Evolutionary conservation across 768 basidiomycete species (phyloP).

Genomic region (Lyophyllum semitale): DNA sequence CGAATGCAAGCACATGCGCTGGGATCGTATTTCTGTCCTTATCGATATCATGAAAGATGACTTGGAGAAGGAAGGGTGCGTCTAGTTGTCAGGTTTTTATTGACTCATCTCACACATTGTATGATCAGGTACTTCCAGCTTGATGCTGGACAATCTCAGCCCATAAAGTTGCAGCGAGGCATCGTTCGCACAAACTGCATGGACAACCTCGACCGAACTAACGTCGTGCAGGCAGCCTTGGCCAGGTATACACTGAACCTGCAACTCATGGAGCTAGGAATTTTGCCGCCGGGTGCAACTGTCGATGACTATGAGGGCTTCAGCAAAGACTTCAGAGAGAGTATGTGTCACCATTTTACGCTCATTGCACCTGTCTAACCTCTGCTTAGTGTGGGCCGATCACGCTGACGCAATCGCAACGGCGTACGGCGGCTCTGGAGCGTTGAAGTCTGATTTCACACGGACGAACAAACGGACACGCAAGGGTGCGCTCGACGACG

Average conservation of each 20-base stretch:
- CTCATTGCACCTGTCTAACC: background rate
- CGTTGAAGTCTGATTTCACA: slow-evolving; percentile 96
- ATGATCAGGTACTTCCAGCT: slow-evolving; percentile 76
- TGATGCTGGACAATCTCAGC: slow-evolving; percentile 45
- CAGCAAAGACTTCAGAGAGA: slow-evolving; percentile 82
- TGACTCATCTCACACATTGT: background rate
- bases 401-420: slow-evolving; percentile 89
- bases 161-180: slow-evolving; percentile 67
- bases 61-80: slow-evolving; percentile 68
- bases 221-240: slow-evolving; percentile 91
- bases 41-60: slow-evolving; percentile 77
- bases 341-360: slow-evolving; percentile 48
- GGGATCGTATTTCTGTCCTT: slow-evolving; percentile 87
- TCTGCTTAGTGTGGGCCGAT: slow-evolving; percentile 87
- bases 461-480: slow-evolving; percentile 87
- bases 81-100: background rate
- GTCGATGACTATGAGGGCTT: slow-evolving; percentile 83
- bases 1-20: slow-evolving; percentile 93
- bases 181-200: slow-evolving; percentile 94
- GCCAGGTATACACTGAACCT: slow-evolving; percentile 82
- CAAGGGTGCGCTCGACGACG: slow-evolving; percentile 82
- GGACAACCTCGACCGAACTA: slow-evolving; percentile 96
- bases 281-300: slow-evolving; percentile 68
- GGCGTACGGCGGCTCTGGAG: slow-evolving; percentile 94
- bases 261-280: slow-evolving; percentile 74